Evolutionary conservation across 1,284 basidiomycete genomes (phyloP).

Genomic region (Peniophora sp.): DNA sequence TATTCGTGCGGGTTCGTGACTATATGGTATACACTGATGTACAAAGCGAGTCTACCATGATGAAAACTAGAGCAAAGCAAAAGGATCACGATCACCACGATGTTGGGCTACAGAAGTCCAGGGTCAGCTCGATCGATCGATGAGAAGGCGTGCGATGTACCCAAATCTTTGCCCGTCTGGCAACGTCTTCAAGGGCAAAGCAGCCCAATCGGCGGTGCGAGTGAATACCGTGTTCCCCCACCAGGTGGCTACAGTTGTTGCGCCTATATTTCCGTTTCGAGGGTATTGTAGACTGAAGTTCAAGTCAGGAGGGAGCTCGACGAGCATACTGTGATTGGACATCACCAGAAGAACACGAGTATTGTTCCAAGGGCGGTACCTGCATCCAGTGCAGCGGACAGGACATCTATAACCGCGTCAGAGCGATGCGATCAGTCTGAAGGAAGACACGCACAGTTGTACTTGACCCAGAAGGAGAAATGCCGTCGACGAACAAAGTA

Average conservation of each 20-base stretch:
- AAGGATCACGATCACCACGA: not conserved
- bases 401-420: conserved; percentile 28
- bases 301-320: not conserved
- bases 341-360: conserved; percentile 43
- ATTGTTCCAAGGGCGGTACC: conserved; percentile 40
- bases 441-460: conserved; percentile 38
- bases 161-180: conserved; percentile 22
- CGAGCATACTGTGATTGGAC: too few relatives aligned
- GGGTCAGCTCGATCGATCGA: too few relatives aligned
- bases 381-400: conserved; percentile 43
- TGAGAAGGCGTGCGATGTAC: conserved; percentile 11
- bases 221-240: conserved; percentile 42
- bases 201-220: conserved; percentile 31
- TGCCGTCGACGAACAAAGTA: conserved; percentile 20
- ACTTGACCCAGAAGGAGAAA: conserved; percentile 25
- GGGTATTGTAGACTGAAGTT: conserved; percentile 31
- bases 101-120: not conserved
- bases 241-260: conserved; percentile 33
- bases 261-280: conserved; percentile 34
- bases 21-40: not conserved
- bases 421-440: not conserved
- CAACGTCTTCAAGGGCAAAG: conserved; percentile 16
- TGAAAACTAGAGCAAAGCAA: not conserved
- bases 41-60: not conserved
- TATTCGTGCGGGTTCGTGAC: too few relatives aligned